Percentiles rank a stretch among this genome's conserved stretches.
phyloP scores from a whole-genome alignment of 2,329 filamentous ascomycete species.

The Colletotrichum sp. region DNA sequence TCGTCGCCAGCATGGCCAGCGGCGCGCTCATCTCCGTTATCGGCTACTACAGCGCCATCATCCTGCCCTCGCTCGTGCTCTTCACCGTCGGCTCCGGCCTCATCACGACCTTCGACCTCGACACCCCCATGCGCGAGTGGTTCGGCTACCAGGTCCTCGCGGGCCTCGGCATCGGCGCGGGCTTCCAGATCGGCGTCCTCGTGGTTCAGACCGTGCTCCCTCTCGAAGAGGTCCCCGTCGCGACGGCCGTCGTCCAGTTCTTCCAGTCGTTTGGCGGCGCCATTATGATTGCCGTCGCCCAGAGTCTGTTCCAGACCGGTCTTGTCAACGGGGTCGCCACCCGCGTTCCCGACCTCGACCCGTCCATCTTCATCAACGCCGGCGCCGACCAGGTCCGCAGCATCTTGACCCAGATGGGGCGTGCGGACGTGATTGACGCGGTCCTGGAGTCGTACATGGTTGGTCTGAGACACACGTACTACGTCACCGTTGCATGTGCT shows the following conservation, averaged over 20 bases:
- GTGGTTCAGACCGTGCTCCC: conserved; percentile 58
- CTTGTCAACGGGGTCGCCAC: conserved; percentile 56
- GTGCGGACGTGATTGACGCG: conserved; percentile 42
- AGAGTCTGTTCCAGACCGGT: conserved; percentile 72
- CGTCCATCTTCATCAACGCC: conserved; percentile 53
- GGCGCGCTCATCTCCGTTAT: conserved; percentile 46
- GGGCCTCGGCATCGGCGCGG: conserved; percentile 56
- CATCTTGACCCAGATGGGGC: conserved; percentile 45
- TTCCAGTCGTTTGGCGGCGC: conserved; percentile 71
- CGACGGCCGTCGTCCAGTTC: conserved; percentile 60
- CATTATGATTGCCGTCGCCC: conserved; percentile 67
- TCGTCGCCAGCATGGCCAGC: conserved; percentile 49
- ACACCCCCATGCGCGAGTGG: conserved; percentile 54
- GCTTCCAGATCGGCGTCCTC: conserved; percentile 52
- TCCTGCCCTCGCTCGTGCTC: conserved; percentile 45
- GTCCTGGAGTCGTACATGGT: conserved; percentile 55
- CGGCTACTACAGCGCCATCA: conserved; percentile 47
- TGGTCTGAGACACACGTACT: conserved; percentile 56
- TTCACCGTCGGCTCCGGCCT: conserved; percentile 56
- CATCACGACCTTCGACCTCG: conserved; percentile 55
- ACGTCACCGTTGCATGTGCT: conserved; percentile 54
- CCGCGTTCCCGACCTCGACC: conserved; percentile 49
- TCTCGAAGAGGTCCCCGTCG: conserved; percentile 53
- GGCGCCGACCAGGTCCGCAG: conserved; percentile 55
- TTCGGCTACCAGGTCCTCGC: conserved; percentile 63